Evolutionary conservation across 2,329 filamentous ascomycete species (phyloP).

Genomic region (Orbilia blumenaviensis): DNA sequence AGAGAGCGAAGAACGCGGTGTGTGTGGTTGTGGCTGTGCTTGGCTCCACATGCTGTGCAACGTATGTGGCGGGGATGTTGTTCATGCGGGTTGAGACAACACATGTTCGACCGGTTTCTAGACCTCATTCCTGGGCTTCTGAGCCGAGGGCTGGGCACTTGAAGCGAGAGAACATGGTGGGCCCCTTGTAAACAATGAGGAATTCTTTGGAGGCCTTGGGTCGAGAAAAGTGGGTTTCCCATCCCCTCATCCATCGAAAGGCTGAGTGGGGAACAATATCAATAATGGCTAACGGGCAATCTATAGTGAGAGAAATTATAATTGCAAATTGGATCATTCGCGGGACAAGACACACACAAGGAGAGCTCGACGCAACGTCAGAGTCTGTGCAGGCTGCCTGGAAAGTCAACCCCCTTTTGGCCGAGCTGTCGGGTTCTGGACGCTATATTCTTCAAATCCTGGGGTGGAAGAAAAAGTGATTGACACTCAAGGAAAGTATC

Average conservation of each 20-base stretch:
- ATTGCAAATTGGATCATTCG: not conserved
- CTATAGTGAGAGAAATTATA: not conserved
- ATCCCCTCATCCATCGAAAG: not conserved
- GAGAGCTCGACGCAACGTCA: not conserved
- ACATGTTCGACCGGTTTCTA: not conserved
- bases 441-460: too few species aligned
- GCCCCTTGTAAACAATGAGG: not conserved
- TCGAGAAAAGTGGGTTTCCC: not conserved
- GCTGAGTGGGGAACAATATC: not conserved
- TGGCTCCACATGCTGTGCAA: not conserved
- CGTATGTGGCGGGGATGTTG: too few species aligned
- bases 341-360: not conserved
- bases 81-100: slow-evolving; percentile 4
- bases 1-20: not conserved
- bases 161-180: slow-evolving; percentile 13
- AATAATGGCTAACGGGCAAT: not conserved
- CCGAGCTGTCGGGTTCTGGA: not conserved
- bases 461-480: too few species aligned
- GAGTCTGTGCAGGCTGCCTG: slow-evolving; percentile 2
- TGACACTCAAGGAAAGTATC: not conserved
- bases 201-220: slow-evolving; percentile 12
- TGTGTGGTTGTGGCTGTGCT: slow-evolving; percentile 8
- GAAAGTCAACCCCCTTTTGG: not conserved
- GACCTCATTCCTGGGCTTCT: not conserved
- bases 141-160: not conserved